A percentile compares a stretch with the other conserved stretches of the same genome.
Evolutionary conservation across 1,284 basidiomycete species (phyloP).

Genomic region (Microbotryomycetes sp.): DNA sequence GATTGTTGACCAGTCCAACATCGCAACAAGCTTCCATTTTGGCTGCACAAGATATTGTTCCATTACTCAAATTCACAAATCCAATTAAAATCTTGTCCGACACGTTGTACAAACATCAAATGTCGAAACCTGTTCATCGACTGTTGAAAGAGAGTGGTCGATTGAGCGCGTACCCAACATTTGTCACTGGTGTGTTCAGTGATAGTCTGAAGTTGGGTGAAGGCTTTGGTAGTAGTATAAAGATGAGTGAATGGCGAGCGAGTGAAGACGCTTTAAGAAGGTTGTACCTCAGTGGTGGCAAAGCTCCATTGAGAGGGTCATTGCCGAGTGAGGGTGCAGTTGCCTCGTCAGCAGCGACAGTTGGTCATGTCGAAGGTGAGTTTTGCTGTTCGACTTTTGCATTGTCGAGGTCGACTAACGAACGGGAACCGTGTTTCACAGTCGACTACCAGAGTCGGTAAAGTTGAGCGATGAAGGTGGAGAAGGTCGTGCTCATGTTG

Average conservation of each 20-base stretch:
- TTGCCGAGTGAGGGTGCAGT: slow-evolving; percentile 21
- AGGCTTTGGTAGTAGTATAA: slow-evolving; percentile 84
- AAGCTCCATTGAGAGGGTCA: slow-evolving; percentile 3
- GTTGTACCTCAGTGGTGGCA: slow-evolving; percentile 31
- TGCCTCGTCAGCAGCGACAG: slow-evolving; percentile 13
- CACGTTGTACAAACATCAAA: slow-evolving; percentile 40
- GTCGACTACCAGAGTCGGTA: not conserved
- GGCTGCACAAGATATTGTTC: slow-evolving; percentile 61
- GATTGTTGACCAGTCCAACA: slow-evolving; percentile 43
- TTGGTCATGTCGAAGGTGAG: not conserved
- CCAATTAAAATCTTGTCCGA: slow-evolving; percentile 42
- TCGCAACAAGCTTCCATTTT: slow-evolving; percentile 12
- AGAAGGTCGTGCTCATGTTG: too few species aligned
- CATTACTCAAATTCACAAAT: slow-evolving; percentile 71
- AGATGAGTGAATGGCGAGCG: slow-evolving; percentile 93
- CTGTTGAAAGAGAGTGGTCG: slow-evolving; percentile 89
- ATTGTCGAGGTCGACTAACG: not conserved
- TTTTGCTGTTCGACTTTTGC: not conserved
- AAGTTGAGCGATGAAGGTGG: too few species aligned
- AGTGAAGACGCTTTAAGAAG: slow-evolving; percentile 41
- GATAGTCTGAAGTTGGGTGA: slow-evolving; percentile 79
- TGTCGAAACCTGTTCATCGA: slow-evolving; percentile 45
- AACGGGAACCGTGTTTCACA: too few species aligned
- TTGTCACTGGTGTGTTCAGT: slow-evolving; percentile 89
- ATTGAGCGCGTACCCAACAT: slow-evolving; percentile 79